Conservation (phyloP, 345 rosid genomes). For the Citrus sinensis region DNA sequence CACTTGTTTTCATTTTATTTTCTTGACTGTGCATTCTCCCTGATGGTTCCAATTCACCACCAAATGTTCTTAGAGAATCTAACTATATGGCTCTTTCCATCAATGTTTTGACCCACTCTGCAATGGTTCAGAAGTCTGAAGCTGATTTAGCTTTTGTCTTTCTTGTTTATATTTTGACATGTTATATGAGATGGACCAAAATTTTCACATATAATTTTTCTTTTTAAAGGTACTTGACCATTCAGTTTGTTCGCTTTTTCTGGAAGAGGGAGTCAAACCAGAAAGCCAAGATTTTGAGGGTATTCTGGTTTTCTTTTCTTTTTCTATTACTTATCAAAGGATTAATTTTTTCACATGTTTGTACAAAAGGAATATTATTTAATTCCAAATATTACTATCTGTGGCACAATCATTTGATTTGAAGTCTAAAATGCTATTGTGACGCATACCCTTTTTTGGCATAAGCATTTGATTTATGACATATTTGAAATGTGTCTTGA, state of each 20-base stretch:
- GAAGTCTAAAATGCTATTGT: neutral
- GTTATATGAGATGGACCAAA: neutral
- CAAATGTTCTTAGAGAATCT: neutral
- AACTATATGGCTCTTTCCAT: neutral
- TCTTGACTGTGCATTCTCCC: neutral
- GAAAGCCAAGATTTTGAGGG: conserved; percentile 97
- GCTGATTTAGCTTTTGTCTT: neutral
- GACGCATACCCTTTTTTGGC: neutral
- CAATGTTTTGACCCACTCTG: neutral
- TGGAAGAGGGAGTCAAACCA: conserved; percentile 99
- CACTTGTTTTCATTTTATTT: conserved; percentile 8
- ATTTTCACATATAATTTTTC: conserved; percentile 8
- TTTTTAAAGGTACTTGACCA: conserved; percentile 79
- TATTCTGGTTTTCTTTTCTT: conserved; percentile 26
- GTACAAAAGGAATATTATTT: neutral
- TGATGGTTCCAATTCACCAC: neutral
- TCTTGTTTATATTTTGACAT: neutral
- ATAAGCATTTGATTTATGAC: neutral
- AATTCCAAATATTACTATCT: neutral
- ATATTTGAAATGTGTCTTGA: conserved; percentile 8
- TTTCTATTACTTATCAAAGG: neutral
- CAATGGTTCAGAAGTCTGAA: neutral
- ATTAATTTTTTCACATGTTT: neutral
- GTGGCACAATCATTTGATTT: neutral
- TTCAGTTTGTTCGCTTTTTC: conserved; percentile 98